Base-by-base conservation (phyloP, 805 yeast genomes). In the Saturnispora ahearnii region DNA sequence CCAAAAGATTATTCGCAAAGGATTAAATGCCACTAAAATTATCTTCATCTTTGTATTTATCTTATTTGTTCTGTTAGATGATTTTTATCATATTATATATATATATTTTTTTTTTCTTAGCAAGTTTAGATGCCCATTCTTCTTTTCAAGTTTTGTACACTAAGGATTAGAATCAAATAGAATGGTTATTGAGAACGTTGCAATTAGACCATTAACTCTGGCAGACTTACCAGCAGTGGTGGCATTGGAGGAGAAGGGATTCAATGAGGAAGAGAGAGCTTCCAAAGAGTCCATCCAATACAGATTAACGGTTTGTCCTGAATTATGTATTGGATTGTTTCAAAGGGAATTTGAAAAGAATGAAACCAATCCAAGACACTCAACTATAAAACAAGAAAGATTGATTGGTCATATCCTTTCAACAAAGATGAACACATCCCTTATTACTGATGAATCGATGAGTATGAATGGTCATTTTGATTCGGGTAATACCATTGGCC, bases 311-410 rank as follows among this genome's bases (percentile, higher is more conserved):
- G 79, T 71, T 4, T 90, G 97, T 63, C 98, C 98, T 9, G 99
- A 91, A 64, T 76, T 91, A 51, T 81, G 93, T 56, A 79, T 90
- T 5, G 98, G 98, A 2, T 73, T 93, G 50, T 93, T 91, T 61
- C 73, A 88, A 46, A 74, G 96, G 61, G 79, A 79, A 50, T 84
- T 84, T 65, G 71, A 62, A 44, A 37, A 41, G 2, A 49, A 51
- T 13, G 41, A 45, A 30, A 46, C 45, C 5, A 46, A 37, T 22
- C 81, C 80, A 18, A 59, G 64, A 54, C 73, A 66, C 55, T 77
- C 76, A 45, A 72, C 76, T 28, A 79, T 75, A 58, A 69, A 69
- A 15, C 69, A 75, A 54, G 91, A 85, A 60, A 77, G 73, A 5
- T 71, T 90, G 53, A 80, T 89, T 55, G 96, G 90, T 8, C 95